These are phyloP conservation scores for Irpex rosettiformis DNA, from an alignment of 1,284 basidiomycete species.

Conservation along the genomic window DNA sequence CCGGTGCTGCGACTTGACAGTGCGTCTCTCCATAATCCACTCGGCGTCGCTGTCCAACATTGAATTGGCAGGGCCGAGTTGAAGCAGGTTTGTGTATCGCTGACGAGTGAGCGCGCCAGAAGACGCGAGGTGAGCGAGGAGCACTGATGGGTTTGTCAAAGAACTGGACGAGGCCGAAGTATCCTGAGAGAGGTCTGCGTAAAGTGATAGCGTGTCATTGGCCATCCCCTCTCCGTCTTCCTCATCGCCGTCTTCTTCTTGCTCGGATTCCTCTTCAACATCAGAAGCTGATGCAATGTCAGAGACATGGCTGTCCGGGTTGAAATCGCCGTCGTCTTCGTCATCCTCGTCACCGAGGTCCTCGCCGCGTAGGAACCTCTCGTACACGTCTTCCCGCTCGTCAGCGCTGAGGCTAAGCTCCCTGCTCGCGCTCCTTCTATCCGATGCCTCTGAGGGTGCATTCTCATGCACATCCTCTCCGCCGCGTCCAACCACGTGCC, in stretches of 20 bases:
- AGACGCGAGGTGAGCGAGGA: conserved; percentile 48
- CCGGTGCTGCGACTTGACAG: conserved; percentile 14
- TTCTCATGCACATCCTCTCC: not conserved
- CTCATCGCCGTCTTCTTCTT: conserved; percentile 18
- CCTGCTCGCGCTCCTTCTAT: not conserved
- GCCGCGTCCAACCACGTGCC: not conserved
- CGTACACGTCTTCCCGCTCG: conserved; percentile 40
- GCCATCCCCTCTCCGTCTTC: conserved; percentile 22
- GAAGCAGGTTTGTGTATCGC: conserved; percentile 38
- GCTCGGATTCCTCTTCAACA: conserved; percentile 23
- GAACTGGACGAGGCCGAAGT: conserved; percentile 19
- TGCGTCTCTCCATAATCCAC: conserved; percentile 24
- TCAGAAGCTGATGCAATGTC: conserved; percentile 21
- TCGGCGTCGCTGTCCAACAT: conserved; percentile 19
- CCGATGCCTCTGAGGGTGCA: conserved; percentile 2
- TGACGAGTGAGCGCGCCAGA: conserved; percentile 41
- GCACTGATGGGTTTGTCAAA: conserved; percentile 33
- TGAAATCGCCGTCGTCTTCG: conserved; percentile 41
- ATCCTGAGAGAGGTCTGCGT: conserved; percentile 38
- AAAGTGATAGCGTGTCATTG: conserved; percentile 38
- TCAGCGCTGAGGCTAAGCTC: conserved; percentile 1
- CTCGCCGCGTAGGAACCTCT: conserved; percentile 61
- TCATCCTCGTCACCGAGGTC: conserved; percentile 56
- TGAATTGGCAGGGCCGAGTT: conserved; percentile 3
- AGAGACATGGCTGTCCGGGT: conserved; percentile 17